Evolutionary conservation across 2,329 filamentous ascomycete genomes (phyloP), one percentile per base, ranked within the genome.

Genomic region (Ascochyta pisi): DNA sequence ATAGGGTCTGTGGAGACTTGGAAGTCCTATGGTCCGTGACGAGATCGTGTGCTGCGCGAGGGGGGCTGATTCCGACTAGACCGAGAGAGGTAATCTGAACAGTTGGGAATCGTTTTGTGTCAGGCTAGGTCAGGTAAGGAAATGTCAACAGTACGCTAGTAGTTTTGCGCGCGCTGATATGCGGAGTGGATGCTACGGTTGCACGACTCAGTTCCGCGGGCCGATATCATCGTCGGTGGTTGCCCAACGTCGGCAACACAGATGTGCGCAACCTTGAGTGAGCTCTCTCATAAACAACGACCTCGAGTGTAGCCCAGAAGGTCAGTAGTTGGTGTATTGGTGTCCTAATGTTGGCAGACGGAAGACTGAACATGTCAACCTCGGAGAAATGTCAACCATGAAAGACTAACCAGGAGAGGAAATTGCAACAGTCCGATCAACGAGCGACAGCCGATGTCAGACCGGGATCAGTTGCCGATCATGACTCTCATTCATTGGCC

Each of bases 171-270:
- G 42, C 26, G 47, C 50, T 48, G 35, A 48, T 47, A 26, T 48
- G 35, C 45, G 26, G 24, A 38, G 34, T 39, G 56, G 54, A 46
- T 47, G 50, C 26, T 9, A 26, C 26, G 26, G 27, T 29, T 29
- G 39, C 33, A 35, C 51, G 54, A 64, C 54, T 62, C 54, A 59
- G 54, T 22, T 62, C 61, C 63, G 61, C 59, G 61, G 61, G 39
- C 50, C 33, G 44, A 43, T 51, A 29, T 43, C 37, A 37, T 42
- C 26, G 27, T 22, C 26, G 27, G 22, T 9, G 19, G 22, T 12
- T 47, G 16, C 16, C 41, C n/a, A 43, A 43, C 39, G 22, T 29
- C 16, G 33, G 15, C 3, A n/a, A 31, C 10, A 31, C 29, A 31
- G 29, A 31, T 13, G 27, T 10, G 29, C 29, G 12, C 29, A 31